phyloP scores from a whole-genome alignment of 306 rosid genomes.

The Medicago lupulina region DNA sequence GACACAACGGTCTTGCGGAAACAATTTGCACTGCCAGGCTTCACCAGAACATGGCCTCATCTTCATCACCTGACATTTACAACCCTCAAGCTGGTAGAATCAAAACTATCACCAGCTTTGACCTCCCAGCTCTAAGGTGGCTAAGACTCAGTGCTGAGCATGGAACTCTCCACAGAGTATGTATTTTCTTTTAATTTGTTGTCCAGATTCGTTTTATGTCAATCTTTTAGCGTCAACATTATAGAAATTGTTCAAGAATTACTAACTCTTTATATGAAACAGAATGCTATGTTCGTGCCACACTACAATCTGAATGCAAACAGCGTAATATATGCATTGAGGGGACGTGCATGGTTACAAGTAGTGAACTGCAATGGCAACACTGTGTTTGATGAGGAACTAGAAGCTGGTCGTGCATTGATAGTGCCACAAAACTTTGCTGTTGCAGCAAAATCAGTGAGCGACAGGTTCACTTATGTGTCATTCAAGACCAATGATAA shows the following conservation, averaged over 20 bases:
- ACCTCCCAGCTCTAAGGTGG: slow-evolving; percentile 48
- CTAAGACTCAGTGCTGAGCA: slow-evolving; percentile 56
- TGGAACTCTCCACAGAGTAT: slow-evolving; percentile 47
- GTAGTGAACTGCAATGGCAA: slow-evolving; percentile 65
- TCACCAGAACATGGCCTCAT: slow-evolving; percentile 48
- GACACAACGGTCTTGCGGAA: slow-evolving; percentile 52
- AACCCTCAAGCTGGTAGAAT: slow-evolving; percentile 53
- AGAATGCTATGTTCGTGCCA: slow-evolving; percentile 64
- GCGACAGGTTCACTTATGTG: slow-evolving; percentile 54
- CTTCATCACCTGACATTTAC: slow-evolving; percentile 55
- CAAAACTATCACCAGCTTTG: slow-evolving; percentile 46
- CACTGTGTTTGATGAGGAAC: slow-evolving; percentile 49
- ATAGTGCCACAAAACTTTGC: slow-evolving; percentile 69
- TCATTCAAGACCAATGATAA: slow-evolving; percentile 63
- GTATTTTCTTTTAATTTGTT: neutral
- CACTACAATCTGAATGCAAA: slow-evolving; percentile 71
- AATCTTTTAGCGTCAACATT: neutral
- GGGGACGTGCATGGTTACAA: slow-evolving; percentile 60
- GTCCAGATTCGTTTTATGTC: neutral
- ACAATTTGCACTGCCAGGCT: slow-evolving; percentile 55
- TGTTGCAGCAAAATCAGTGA: slow-evolving; percentile 44
- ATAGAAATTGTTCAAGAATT: neutral
- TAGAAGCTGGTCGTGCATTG: slow-evolving; percentile 50
- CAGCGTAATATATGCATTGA: slow-evolving; percentile 47
- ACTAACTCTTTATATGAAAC: neutral